phyloP scores from a whole-genome alignment of 495 filamentous ascomycete genomes.

The Parathielavia hyrcaniae region DNA sequence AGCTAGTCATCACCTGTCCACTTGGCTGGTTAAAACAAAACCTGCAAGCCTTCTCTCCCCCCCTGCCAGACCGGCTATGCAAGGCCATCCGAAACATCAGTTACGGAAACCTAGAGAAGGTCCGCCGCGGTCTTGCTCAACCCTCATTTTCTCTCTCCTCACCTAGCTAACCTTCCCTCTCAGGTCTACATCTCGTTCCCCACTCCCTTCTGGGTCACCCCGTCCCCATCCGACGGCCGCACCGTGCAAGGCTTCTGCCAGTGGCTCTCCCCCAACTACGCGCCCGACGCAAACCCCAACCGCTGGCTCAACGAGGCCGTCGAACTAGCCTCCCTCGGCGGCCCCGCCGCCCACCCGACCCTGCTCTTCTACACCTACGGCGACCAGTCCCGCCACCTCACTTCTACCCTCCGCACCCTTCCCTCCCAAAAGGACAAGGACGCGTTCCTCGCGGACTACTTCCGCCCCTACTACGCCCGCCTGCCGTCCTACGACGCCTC shows the following conservation, averaged over 20 bases:
- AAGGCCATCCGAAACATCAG: constrained; percentile 71
- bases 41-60: constrained; percentile 60
- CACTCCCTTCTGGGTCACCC: constrained; percentile 50
- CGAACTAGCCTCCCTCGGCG: constrained; percentile 64
- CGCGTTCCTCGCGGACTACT: constrained; percentile 52
- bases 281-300: constrained; percentile 53
- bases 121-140: constrained; percentile 26
- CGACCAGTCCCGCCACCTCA: constrained; percentile 45
- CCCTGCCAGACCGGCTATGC: constrained; percentile 57
- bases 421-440: constrained; percentile 34
- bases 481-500: constrained; percentile 57
- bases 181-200: constrained; percentile 83
- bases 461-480: constrained; percentile 68
- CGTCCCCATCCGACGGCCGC: constrained; percentile 23
- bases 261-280: constrained; percentile 61
- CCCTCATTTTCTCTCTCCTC: constrained; percentile 4
- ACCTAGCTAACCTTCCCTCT: constrained; percentile 10
- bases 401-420: constrained; percentile 37
- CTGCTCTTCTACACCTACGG: constrained; percentile 91
- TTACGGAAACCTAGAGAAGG: constrained; percentile 87
- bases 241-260: constrained; percentile 55
- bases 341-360: constrained; percentile 69
- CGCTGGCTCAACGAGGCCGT: constrained; percentile 74
- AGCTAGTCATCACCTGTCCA: constrained; percentile 77
- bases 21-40: constrained; percentile 86